Conservation (phyloP, 352 stramenopile species). For the Pseudoperonospora humuli region DNA sequence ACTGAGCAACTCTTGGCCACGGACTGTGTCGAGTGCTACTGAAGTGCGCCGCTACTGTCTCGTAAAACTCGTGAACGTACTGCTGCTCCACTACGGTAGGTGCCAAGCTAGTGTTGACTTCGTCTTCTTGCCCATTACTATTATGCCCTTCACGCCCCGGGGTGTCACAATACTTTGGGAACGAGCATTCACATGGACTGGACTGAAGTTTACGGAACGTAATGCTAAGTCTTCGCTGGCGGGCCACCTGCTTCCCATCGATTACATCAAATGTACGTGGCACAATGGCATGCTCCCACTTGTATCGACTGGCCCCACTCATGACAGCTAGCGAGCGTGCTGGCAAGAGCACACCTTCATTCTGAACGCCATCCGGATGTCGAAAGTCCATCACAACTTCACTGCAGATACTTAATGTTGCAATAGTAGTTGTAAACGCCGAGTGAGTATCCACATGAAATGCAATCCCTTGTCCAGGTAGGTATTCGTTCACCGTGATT, state of each 20-base stretch:
- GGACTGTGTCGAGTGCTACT: slow-evolving; percentile 83
- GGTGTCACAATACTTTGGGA: slow-evolving; percentile 62
- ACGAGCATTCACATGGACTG: slow-evolving; percentile 58
- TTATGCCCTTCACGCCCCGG: slow-evolving; percentile 9
- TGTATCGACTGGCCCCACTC: slow-evolving; percentile 76
- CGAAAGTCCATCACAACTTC: slow-evolving; percentile 85
- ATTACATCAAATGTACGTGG: slow-evolving; percentile 82
- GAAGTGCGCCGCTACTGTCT: slow-evolving; percentile 76
- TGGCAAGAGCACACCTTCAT: slow-evolving; percentile 59
- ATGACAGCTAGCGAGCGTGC: slow-evolving; percentile 77
- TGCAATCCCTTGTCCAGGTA: slow-evolving; percentile 82
- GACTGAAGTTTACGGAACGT: slow-evolving; percentile 84
- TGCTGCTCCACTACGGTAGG: slow-evolving; percentile 70
- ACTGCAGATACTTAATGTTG: slow-evolving; percentile 65
- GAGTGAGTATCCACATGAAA: slow-evolving; percentile 86
- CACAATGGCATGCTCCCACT: slow-evolving; percentile 84
- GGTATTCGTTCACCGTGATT: slow-evolving; percentile 87
- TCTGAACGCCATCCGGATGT: slow-evolving; percentile 41
- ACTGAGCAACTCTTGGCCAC: slow-evolving; percentile 64
- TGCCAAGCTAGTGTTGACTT: slow-evolving; percentile 12
- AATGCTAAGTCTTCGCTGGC: slow-evolving; percentile 68
- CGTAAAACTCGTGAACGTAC: slow-evolving; percentile 84
- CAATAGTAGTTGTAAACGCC: slow-evolving; percentile 78
- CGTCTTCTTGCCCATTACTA: not conserved
- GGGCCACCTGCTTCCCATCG: slow-evolving; percentile 54